Conservation (phyloP, 768 basidiomycete species). For the Collybiopsis confluens region DNA sequence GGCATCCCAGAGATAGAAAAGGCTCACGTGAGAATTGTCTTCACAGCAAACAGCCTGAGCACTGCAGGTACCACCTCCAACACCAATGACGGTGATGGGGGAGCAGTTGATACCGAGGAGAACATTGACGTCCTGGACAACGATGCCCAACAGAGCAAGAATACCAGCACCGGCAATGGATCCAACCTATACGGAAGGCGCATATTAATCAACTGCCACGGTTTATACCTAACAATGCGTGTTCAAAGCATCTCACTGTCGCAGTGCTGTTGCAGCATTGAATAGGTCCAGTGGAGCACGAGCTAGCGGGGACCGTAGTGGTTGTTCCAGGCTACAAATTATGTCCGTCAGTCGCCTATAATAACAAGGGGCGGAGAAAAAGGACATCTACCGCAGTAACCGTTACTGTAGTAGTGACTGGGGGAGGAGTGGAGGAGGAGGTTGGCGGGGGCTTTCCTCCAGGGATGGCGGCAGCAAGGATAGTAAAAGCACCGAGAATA, state of each 20-base stretch:
- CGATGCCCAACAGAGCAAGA: conserved; percentile 1
- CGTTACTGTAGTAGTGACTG: neutral
- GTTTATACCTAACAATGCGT: neutral
- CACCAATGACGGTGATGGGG: conserved; percentile 9
- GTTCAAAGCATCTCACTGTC: neutral
- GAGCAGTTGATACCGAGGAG: conserved; percentile 4
- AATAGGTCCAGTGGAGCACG: conserved; percentile 12
- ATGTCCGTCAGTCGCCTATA: neutral
- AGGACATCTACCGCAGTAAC: neutral
- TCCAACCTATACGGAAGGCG: neutral
- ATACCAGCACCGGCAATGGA: neutral
- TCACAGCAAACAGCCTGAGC: too few species aligned
- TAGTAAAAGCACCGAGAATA: neutral
- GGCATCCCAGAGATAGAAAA: too few species aligned
- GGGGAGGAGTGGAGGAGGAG: neutral
- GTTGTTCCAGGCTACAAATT: neutral
- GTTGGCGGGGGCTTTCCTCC: neutral
- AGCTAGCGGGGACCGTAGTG: neutral
- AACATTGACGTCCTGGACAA: conserved; percentile 3
- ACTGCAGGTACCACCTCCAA: neutral
- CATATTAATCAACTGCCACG: neutral
- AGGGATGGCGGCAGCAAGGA: neutral
- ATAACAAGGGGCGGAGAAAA: neutral
- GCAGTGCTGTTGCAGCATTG: conserved; percentile 16
- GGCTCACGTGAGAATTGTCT: too few species aligned